Evolutionary conservation across 441 rosid species (phyloP).

Genomic region (Croton setiger): DNA sequence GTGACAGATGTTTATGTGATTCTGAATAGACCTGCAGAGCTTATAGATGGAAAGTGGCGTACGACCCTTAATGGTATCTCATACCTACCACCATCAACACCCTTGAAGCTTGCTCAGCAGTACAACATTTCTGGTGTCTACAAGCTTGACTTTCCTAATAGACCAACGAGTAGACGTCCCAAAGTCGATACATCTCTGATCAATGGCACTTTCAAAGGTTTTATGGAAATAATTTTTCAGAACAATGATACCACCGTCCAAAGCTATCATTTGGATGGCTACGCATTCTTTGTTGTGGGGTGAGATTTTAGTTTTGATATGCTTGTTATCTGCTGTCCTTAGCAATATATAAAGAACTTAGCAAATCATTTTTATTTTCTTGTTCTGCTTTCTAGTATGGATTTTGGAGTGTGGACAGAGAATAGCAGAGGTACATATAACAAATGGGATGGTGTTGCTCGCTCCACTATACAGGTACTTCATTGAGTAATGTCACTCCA

Average conservation of each 20-base stretch:
- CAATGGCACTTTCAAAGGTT: conserved; percentile 78
- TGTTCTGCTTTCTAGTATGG: conserved; percentile 51
- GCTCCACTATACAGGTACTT: conserved; percentile 70
- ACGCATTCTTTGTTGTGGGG: conserved; percentile 90
- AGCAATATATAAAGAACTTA: not conserved
- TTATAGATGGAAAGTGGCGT: conserved; percentile 55
- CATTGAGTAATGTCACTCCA: conserved; percentile 9
- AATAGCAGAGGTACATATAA: conserved; percentile 77
- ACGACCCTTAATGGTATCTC: conserved; percentile 77
- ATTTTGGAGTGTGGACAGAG: conserved; percentile 86
- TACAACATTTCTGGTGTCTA: conserved; percentile 72
- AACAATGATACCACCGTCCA: conserved; percentile 66
- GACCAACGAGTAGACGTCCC: conserved; percentile 62
- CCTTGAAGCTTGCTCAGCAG: conserved; percentile 73
- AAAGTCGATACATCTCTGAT: conserved; percentile 72
- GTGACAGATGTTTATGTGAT: conserved; percentile 78
- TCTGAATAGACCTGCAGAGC: conserved; percentile 65
- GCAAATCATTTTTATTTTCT: conserved; percentile 15
- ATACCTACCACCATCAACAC: conserved; percentile 72
- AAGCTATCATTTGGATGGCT: conserved; percentile 90
- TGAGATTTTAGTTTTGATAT: conserved; percentile 36
- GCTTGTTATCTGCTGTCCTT: conserved; percentile 14
- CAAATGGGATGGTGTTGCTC: conserved; percentile 88
- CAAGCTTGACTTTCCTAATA: conserved; percentile 81
- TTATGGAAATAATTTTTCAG: conserved; percentile 84